Evolutionary conservation across 1,139 yeast species (phyloP), one percentile per base, ranked within the genome.

Genomic region (Blastobotrys petasosporus): DNA sequence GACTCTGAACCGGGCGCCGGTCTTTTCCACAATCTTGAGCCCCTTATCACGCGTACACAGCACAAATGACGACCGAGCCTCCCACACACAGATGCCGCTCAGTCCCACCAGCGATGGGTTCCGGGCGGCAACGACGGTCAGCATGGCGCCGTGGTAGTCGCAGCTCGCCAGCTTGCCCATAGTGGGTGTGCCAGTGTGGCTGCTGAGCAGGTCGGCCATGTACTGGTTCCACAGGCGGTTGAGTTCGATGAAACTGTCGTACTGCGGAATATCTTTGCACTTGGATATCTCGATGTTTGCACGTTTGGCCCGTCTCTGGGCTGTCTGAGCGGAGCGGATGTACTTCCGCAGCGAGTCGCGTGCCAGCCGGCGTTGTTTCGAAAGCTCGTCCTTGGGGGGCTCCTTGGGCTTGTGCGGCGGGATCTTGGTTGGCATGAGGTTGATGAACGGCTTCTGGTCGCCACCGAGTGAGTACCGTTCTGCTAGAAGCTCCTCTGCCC

Each of bases 1-100:
- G 12, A 38, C 35, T 17, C 39, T 45, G 23, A 85, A 83, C 9
- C 77, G 61, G 0, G 82, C 68, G 2, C 84, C 84, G 45, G 70
- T 70, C 58, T 85, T 85, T 31, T 84, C 80, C 11, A 60, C 45
- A n/a, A 58, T 50, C 39, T 54, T 49, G 30, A 60, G 47, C 42
- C 51, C 54, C 17, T 54, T 50, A 32, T 36, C 15, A 31, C 41
- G 11, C 41, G 47, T 7, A 46, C 20, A 41, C 58, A 43, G 17
- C 3, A 87, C 76, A 58, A 87, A 84, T 46, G 78, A 76, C 55
- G 82, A 79, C 60, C 85, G 90, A 6, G 92, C 78, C 60, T 92
- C 98, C 83, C 94, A 85, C 1, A 87, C 69, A 1, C 90, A 87
- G 5, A 90, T 84, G 0, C 98, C 98, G 36, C 72, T 56, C 13